Base-by-base conservation (phyloP, 495 filamentous ascomycete species). In the Penicillium argentinense region DNA sequence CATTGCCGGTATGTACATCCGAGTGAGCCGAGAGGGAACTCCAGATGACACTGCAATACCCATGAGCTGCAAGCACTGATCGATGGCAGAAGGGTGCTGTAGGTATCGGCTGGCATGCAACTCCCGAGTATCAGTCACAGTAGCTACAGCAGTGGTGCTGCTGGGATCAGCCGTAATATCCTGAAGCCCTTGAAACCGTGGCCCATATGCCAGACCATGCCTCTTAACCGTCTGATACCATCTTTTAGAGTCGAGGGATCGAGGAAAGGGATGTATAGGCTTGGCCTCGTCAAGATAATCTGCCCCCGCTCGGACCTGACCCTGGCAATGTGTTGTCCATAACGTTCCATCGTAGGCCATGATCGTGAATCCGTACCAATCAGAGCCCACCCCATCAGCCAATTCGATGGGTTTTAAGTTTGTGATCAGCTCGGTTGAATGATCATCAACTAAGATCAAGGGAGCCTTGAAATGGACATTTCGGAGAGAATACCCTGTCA, bases 321-420 rank as follows among this genome's bases (percentile, higher is more conserved):
- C 77, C 0, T 45, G 36, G 47, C 67, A 76, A 46, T 80, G 61
- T 45, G 68, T 68, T 2, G 62, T 58, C 72, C 69, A 79, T 11
- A 47, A 30, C 0, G 40, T 47, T 0, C 67, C 72, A 6, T 49
- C 60, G 27, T 57, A 59, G 0, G 74, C 69, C 12, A 63, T 49
- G 34, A 81, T 73, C 2, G 51, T 53, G 32, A 80, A 80, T 0
- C 73, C 63, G 22, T 59, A 75, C 67, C 66, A 77, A 0, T 57
- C 37, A 7, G 67, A 69, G 4, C 74, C 66, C 4, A 45, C 22
- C 8, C 51, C 41, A 28, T 72, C 64, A 0, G 64, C 72, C 2
- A 76, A 53, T 8, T 47, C 43, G 5, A 47, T 54, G 1, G 51
- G 67, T 3, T 63, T 57, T 2, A 80, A 36, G 1, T 42, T 59